A percentile compares a stretch with the other conserved stretches of the same genome.
These are phyloP conservation scores for Spatholobus suberectus DNA, from an alignment of 306 rosid genomes.

Conservation along the genomic window DNA sequence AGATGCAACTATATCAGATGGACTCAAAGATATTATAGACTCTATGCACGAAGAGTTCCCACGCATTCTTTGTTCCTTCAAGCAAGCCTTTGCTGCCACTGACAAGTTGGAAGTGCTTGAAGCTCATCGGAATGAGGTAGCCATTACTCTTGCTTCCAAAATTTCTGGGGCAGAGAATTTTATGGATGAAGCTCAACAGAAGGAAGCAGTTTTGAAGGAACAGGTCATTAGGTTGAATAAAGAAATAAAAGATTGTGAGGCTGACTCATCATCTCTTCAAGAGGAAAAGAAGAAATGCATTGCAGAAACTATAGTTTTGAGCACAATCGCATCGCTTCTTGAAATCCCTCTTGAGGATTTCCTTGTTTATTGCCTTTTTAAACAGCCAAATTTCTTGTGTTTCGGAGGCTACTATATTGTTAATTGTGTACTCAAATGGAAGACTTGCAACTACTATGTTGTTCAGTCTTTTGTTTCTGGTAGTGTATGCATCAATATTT, in stretches of 20 bases:
- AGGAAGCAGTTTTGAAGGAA: neutral
- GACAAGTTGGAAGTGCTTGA: constrained; percentile 11
- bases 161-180: neutral
- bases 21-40: constrained; percentile 21
- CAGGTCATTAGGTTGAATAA: neutral
- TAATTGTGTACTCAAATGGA: neutral
- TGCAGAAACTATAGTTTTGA: neutral
- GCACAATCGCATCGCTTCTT: neutral
- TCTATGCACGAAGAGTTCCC: constrained; percentile 33
- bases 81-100: constrained; percentile 12
- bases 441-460: neutral
- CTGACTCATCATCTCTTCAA: neutral
- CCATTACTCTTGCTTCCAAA: constrained; percentile 9
- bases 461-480: neutral
- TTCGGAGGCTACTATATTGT: neutral
- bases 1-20: constrained; percentile 17
- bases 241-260: neutral
- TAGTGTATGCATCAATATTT: neutral
- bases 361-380: neutral
- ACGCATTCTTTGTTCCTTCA: constrained; percentile 38
- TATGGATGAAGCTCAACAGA: constrained; percentile 12
- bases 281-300: neutral
- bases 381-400: neutral
- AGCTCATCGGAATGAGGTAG: neutral
- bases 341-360: neutral